Conservation (phyloP, 495 filamentous ascomycete species). For the Pseudoneurospora amorphoporcata region DNA sequence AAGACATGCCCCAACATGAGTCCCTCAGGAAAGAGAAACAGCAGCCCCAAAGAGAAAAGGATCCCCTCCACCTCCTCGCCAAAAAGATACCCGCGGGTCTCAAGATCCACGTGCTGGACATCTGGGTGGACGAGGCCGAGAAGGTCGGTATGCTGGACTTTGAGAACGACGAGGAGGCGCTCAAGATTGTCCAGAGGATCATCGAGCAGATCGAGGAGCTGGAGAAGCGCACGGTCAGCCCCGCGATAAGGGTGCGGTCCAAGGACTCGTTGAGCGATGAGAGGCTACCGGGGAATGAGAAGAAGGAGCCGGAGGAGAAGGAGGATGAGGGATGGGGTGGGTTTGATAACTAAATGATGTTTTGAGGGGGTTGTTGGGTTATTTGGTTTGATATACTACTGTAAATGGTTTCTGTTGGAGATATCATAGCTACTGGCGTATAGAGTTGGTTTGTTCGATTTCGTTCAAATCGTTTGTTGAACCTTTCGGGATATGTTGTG, state of each 20-base stretch:
- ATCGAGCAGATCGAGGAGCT: constrained; percentile 28
- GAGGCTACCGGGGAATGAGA: constrained; percentile 46
- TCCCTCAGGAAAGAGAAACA: not conserved
- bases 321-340: constrained; percentile 57
- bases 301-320: constrained; percentile 23
- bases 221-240: constrained; percentile 47
- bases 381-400: no score
- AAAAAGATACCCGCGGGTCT: constrained; percentile 61
- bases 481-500: not conserved
- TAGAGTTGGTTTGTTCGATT: not conserved
- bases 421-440: not conserved
- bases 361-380: not conserved
- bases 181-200: constrained; percentile 26
- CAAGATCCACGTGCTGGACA: constrained; percentile 78
- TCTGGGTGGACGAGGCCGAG: constrained; percentile 82
- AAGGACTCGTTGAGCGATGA: constrained; percentile 67
- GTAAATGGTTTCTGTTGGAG: not conserved
- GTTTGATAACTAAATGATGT: constrained; percentile 45
- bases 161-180: constrained; percentile 27
- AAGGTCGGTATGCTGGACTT: constrained; percentile 46
- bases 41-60: not conserved
- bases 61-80: constrained; percentile 15
- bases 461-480: not conserved
- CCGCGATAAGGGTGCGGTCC: constrained; percentile 60
- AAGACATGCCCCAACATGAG: not conserved